These are phyloP conservation scores for Monosporascus sp. DNA, from an alignment of 2,329 filamentous ascomycete genomes.

Conservation along the genomic window DNA sequence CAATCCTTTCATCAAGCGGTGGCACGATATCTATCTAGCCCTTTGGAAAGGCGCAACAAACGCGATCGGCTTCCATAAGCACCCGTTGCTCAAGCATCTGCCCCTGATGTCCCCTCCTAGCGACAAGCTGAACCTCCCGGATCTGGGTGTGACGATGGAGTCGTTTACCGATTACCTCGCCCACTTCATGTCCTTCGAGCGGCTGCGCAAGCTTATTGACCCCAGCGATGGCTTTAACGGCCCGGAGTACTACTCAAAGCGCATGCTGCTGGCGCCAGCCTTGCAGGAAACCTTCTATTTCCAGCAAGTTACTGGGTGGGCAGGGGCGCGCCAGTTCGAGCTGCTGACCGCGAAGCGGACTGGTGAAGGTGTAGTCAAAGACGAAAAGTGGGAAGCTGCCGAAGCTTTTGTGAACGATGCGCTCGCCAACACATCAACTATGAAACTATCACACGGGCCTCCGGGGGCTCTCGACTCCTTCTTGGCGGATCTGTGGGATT, in stretches of 20 bases:
- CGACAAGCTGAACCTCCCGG: conserved; percentile 18
- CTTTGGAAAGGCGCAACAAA: conserved; percentile 31
- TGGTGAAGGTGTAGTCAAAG: conserved; percentile 17
- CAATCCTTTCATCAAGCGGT: conserved; percentile 38
- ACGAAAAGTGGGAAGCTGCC: conserved; percentile 23
- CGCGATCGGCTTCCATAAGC: conserved; percentile 24
- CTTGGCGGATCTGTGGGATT: conserved; percentile 28
- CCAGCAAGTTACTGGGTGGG: conserved; percentile 25
- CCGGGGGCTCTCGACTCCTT: conserved; percentile 21
- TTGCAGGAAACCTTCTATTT: conserved; percentile 26
- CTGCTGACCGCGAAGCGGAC: conserved; percentile 21
- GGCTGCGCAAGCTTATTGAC: conserved; percentile 30
- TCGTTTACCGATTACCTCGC: conserved; percentile 26
- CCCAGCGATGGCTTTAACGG: conserved; percentile 29
- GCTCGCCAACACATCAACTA: conserved; percentile 25
- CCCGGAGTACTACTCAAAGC: conserved; percentile 26
- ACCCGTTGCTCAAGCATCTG: conserved; percentile 25
- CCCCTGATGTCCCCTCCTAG: conserved; percentile 19
- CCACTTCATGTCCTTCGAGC: conserved; percentile 24
- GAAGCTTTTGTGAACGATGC: conserved; percentile 24
- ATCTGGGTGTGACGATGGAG: conserved; percentile 18
- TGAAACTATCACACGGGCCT: conserved; percentile 30
- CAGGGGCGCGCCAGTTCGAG: conserved; percentile 26
- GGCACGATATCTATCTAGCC: conserved; percentile 32
- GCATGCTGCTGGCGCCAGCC: conserved; percentile 26